phyloP scores from a whole-genome alignment of 208 protist species.

The Wallacemonas rigidus region DNA sequence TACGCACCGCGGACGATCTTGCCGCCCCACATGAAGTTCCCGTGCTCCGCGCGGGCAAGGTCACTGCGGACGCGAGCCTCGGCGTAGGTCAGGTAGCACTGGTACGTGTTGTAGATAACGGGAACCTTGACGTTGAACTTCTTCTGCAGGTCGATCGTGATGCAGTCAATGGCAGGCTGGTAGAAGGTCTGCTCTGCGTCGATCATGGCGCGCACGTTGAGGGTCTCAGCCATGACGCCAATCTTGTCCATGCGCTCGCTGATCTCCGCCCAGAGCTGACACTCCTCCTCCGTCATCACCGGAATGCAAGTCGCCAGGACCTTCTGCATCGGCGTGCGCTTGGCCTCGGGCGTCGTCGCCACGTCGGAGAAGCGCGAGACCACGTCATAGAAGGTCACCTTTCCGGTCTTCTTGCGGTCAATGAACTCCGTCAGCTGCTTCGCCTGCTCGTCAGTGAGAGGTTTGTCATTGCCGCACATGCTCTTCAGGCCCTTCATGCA shows the following conservation, averaged over 20 bases:
- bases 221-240: constrained; percentile 56
- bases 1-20: constrained; percentile 98
- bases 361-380: constrained; percentile 16
- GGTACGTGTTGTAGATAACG: constrained; percentile 97
- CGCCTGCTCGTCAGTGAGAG: constrained; percentile 55
- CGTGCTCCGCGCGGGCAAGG: constrained; percentile 69
- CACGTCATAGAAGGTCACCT: constrained; percentile 78
- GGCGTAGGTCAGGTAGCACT: constrained; percentile 96
- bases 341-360: constrained; percentile 18
- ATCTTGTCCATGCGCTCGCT: constrained; percentile 73
- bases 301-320: constrained; percentile 67
- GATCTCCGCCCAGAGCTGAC: constrained; percentile 71
- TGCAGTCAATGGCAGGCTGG: constrained; percentile 95
- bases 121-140: constrained; percentile 91
- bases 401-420: constrained; percentile 69
- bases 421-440: constrained; percentile 58
- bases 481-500: constrained; percentile 55
- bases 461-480: constrained; percentile 26
- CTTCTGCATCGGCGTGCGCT: constrained; percentile 59
- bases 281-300: constrained; percentile 72
- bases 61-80: constrained; percentile 88
- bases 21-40: constrained; percentile 90
- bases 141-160: constrained; percentile 84
- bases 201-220: constrained; percentile 88
- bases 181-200: constrained; percentile 98